phyloP scores from a whole-genome alignment of 495 filamentous ascomycete genomes.

The Aspergillus wentii region DNA sequence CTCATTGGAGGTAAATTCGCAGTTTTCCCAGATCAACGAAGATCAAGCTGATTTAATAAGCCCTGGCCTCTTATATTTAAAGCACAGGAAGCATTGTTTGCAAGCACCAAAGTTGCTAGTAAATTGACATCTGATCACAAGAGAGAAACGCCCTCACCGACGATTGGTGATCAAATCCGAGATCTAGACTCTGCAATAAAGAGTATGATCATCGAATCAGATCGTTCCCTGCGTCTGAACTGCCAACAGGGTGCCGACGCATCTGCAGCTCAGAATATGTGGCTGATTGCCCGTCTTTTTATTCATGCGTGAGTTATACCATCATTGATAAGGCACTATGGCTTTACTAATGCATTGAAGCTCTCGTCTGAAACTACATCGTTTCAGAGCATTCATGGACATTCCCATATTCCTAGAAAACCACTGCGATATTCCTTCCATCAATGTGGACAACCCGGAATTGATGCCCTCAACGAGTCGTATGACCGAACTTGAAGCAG shows the following conservation, averaged over 20 bases:
- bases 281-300: slow-evolving; percentile 14
- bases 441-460: slow-evolving; percentile 14
- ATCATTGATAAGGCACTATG: neutral
- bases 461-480: slow-evolving; percentile 9
- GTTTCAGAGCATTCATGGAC: slow-evolving; percentile 47
- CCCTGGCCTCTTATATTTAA: slow-evolving; percentile 40
- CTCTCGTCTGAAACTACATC: slow-evolving; percentile 47
- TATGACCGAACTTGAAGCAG: slow-evolving; percentile 9
- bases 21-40: neutral
- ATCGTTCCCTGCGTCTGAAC: slow-evolving; percentile 10
- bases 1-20: slow-evolving; percentile 33
- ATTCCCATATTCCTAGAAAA: slow-evolving; percentile 44
- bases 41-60: slow-evolving; percentile 12
- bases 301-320: slow-evolving; percentile 13
- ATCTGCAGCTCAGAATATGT: slow-evolving; percentile 14
- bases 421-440: slow-evolving; percentile 44
- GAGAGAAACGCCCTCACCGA: slow-evolving; percentile 1
- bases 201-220: slow-evolving; percentile 10
- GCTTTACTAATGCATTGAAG: slow-evolving; percentile 34
- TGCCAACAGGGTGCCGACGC: slow-evolving; percentile 7
- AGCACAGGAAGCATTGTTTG: slow-evolving; percentile 40
- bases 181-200: slow-evolving; percentile 7
- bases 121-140: too few species aligned
- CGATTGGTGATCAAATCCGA: slow-evolving; percentile 11
- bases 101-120: too few species aligned